These are phyloP conservation scores for Agrostemma githago DNA, from an alignment of 148 eudicot species.

Conservation along the genomic window DNA sequence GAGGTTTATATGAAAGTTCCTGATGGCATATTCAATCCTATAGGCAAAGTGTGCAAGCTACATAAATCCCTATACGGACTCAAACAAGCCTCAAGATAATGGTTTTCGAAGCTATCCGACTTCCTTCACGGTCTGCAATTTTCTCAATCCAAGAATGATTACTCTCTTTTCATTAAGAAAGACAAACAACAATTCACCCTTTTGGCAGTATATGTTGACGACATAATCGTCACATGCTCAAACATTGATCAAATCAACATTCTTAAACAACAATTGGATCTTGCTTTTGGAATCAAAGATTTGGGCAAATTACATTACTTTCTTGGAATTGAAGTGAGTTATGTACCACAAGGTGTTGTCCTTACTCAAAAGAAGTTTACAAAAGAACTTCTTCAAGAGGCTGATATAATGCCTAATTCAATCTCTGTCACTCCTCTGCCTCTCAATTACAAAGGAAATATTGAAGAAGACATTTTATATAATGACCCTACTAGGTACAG, in stretches of 20 bases:
- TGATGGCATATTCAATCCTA: neutral
- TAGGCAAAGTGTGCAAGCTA: neutral
- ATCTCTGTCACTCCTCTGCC: neutral
- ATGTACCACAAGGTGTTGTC: neutral
- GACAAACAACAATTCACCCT: no score
- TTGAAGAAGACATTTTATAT: no score
- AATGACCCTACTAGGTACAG: neutral
- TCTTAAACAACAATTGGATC: neutral
- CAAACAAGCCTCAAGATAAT: neutral
- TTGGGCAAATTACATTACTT: neutral
- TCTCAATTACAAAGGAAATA: neutral
- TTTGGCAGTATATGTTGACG: no score
- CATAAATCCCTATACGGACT: neutral
- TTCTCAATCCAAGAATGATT: neutral
- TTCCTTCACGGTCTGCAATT: neutral
- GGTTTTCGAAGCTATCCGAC: neutral
- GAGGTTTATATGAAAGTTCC: conserved; percentile 7
- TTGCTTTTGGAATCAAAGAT: neutral
- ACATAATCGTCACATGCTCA: no score
- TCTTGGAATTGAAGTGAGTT: neutral
- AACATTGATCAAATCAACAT: neutral
- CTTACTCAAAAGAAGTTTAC: neutral
- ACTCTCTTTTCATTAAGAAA: neutral
- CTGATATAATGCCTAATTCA: no score
- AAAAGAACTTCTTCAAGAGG: neutral